Conservation (phyloP, 208 protist genomes). For the Acanthamoeba culbertsoni region DNA sequence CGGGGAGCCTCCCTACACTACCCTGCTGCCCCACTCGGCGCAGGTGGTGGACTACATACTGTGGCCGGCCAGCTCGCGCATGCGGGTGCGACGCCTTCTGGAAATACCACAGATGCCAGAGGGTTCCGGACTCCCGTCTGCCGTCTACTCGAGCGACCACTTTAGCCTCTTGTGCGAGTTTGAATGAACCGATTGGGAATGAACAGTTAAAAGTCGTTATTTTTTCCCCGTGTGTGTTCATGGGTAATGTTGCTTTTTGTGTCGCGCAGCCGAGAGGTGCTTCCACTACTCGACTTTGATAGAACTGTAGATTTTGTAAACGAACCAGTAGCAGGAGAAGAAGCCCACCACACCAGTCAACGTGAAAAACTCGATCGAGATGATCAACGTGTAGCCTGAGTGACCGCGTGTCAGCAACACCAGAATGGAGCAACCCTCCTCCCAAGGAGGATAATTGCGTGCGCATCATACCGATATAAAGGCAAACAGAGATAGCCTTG, state of each 20-base stretch:
- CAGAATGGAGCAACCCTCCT: no score
- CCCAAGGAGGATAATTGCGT: no score
- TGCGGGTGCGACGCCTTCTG: not conserved
- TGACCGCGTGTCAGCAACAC: no score
- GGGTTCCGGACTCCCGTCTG: not conserved
- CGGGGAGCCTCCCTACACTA: not conserved
- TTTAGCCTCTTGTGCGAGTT: slow-evolving; percentile 13
- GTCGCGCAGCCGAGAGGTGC: no score
- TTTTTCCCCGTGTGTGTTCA: no score
- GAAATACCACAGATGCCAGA: not conserved
- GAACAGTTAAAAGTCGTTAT: no score
- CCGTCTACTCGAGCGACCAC: not conserved
- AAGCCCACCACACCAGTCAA: slow-evolving; percentile 74
- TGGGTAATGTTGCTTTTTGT: no score
- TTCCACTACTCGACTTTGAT: slow-evolving; percentile 76
- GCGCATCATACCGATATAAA: no score
- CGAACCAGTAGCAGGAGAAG: slow-evolving; percentile 65
- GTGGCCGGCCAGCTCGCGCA: not conserved
- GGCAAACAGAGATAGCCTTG: slow-evolving; percentile 47
- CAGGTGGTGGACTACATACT: slow-evolving; percentile 33
- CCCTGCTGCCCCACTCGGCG: not conserved
- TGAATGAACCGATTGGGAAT: not conserved
- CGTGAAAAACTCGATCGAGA: slow-evolving; percentile 73
- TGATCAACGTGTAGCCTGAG: slow-evolving; percentile 81
- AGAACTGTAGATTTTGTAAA: slow-evolving; percentile 73